Conservation (phyloP, 169 alveolate species). For the Plasmodium ovale region DNA sequence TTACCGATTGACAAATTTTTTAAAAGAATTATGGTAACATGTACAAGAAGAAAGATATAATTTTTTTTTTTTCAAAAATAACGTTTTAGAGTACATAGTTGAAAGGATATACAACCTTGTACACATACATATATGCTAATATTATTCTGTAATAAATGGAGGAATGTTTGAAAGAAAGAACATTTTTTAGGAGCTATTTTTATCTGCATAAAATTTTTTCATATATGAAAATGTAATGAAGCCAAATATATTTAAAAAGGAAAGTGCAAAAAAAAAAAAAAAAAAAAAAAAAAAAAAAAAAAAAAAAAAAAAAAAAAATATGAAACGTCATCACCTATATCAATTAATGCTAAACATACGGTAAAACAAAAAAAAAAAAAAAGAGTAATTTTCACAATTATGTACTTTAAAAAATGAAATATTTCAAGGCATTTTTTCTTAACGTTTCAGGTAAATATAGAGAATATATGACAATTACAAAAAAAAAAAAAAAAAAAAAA, state of each 20-base stretch:
- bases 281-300: too few species aligned
- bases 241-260: slow-evolving; percentile 8
- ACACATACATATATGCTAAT: slow-evolving; percentile 3
- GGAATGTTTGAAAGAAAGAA: not conserved
- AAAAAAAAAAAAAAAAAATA: too few species aligned
- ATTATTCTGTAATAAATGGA: not conserved
- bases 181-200: slow-evolving; percentile 5
- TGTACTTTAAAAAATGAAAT: slow-evolving; percentile 7
- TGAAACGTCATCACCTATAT: not conserved
- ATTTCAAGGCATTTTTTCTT: not conserved
- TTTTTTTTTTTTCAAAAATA: slow-evolving; percentile 4
- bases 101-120: not conserved
- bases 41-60: slow-evolving; percentile 1
- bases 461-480: slow-evolving; percentile 11
- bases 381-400: not conserved
- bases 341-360: slow-evolving; percentile 2
- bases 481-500: slow-evolving; percentile 33
- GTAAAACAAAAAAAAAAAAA: not conserved
- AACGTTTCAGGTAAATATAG: slow-evolving; percentile 8
- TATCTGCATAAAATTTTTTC: not conserved
- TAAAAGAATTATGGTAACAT: slow-evolving; percentile 10
- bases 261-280: not conserved
- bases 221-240: not conserved
- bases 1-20: slow-evolving; percentile 1
- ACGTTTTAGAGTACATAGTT: too few species aligned